A percentile compares a stretch with the other conserved stretches of the same genome.
Conservation (phyloP, 306 rosid species). For the Citrullus amarus region DNA sequence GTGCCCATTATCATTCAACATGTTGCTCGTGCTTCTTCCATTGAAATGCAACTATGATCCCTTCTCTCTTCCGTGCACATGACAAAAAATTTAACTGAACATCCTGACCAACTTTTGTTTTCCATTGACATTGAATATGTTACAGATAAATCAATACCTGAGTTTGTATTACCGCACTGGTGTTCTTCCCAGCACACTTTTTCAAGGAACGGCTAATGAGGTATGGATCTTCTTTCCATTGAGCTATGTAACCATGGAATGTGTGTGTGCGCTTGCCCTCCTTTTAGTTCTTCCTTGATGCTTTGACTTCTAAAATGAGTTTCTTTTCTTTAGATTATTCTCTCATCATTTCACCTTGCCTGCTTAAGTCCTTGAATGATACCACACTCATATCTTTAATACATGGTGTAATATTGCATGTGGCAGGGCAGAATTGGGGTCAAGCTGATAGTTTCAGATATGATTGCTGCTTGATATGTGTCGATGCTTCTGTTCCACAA, state of each 20-base stretch:
- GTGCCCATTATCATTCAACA: neutral
- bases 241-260: neutral
- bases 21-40: neutral
- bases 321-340: neutral
- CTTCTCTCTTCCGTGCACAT: neutral
- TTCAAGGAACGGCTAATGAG: conserved; percentile 71
- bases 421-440: conserved; percentile 98
- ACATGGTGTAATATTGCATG: conserved; percentile 21
- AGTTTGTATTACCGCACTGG: conserved; percentile 60
- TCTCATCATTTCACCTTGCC: neutral
- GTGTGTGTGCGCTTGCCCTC: neutral
- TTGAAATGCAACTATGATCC: neutral
- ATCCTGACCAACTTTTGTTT: neutral
- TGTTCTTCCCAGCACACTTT: conserved; percentile 63
- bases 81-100: neutral
- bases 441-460: conserved; percentile 67
- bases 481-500: conserved; percentile 68
- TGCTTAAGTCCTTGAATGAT: neutral
- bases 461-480: conserved; percentile 63
- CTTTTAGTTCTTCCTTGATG: neutral
- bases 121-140: conserved; percentile 1
- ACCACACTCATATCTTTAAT: neutral
- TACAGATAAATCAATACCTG: conserved; percentile 80
- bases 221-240: conserved; percentile 22
- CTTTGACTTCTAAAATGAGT: neutral